Evolutionary conservation across 305 asterid genomes (phyloP), one percentile per base, ranked within the genome.

Genomic region (Plantago coronopus): DNA sequence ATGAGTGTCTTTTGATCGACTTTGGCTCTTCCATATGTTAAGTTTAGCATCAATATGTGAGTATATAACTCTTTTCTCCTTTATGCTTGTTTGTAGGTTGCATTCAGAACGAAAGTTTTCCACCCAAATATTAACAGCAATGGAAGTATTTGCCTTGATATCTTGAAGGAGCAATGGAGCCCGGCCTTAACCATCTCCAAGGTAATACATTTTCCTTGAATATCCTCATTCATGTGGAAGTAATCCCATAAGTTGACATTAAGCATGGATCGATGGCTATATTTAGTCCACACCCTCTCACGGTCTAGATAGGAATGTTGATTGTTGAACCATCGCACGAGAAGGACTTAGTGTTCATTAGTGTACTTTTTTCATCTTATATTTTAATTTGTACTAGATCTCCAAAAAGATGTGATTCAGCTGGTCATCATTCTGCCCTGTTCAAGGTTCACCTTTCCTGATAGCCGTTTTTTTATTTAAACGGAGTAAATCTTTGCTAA

Each of bases 101-200:
- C 77, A 8, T 72, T 72, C 65, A 67, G 72, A 64, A 72, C 77
- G 18, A 72, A 72, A 58, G 77, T 72, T 22, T 72, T 72, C 46
- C 77, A 72, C 72, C 73, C 77, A 20, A 72, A 72, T 58, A 72
- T 72, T 7, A 72, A 72, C 66, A 67, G 77, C 77, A 72, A 72
- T 22, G 79, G 76, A 23, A 74, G 79, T 59, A 74, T 74, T 58
- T 74, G 79, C 70, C 79, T 74, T 62, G 79, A 74, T 66, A 74
- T 74, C 79, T 69, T 74, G 67, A 74, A 74, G 72, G 79, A 74
- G 72, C 79, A 74, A 17, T 74, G 79, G 79, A 74, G 75, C 69
- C 79, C 79, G 54, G 79, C 79, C 57, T 54, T 74, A 25, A 74
- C 79, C 54, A 74, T 74, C 60, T 74, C 79, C 16, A 74, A 74